These are phyloP conservation scores for Nyssa sinensis DNA, from an alignment of 148 eudicot species.

Conservation along the genomic window DNA sequence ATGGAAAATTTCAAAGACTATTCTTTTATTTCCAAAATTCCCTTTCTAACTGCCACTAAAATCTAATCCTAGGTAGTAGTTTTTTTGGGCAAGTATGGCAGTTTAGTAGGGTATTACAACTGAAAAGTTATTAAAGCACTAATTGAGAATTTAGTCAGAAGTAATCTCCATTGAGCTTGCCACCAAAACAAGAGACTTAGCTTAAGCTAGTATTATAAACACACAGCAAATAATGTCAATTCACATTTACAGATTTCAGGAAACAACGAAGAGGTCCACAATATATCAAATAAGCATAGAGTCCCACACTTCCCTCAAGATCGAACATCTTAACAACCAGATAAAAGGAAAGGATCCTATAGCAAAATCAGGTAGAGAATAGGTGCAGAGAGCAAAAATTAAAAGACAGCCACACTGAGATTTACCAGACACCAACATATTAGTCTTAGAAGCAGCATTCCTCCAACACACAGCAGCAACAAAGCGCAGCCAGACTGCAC, in stretches of 20 bases:
- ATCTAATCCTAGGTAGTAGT: too few relatives aligned
- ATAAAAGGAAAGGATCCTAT: background rate
- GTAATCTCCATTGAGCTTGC: too few relatives aligned
- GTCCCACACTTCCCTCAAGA: background rate
- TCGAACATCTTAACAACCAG: background rate
- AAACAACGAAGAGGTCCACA: background rate
- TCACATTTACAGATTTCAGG: background rate
- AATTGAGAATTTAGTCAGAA: too few relatives aligned
- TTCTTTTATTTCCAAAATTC: too few relatives aligned
- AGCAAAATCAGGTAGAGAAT: background rate
- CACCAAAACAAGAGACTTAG: too few relatives aligned
- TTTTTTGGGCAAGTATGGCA: too few relatives aligned
- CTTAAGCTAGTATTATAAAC: background rate
- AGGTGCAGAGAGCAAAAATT: constrained; percentile 1
- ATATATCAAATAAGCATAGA: background rate
- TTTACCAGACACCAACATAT: background rate
- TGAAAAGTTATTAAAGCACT: too few relatives aligned
- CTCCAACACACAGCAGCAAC: constrained; percentile 69
- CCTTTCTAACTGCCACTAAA: too few relatives aligned
- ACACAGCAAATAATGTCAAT: background rate
- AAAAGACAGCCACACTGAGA: background rate
- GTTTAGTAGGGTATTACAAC: too few relatives aligned
- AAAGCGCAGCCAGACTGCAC: constrained; percentile 56
- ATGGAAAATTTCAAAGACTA: too few relatives aligned
- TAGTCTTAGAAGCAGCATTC: constrained; percentile 46